Base-by-base conservation (phyloP, 2,329 filamentous ascomycete species). In the Arachnopeziza araneosa region DNA sequence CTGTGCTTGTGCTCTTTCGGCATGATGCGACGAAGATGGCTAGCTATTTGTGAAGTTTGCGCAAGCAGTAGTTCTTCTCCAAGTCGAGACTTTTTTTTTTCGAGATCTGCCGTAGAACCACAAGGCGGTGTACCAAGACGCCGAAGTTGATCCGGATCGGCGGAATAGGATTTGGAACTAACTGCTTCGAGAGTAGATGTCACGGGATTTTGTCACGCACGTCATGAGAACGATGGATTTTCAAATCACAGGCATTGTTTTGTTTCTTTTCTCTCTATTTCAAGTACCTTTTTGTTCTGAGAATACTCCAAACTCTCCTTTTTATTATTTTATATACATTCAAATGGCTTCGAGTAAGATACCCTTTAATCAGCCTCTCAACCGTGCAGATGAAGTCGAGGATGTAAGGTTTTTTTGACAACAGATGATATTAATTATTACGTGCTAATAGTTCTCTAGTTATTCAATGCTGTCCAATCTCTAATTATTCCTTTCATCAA, bases 401-500 rank as follows among this genome's bases (percentile, higher is more conserved):
- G 78, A 80, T 72, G 78, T 78, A 69, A 75, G 77, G 23, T 17
- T 52, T 50, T 30, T 32, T 32, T 57, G 14, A 26, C 9, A n/a
- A 52, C 23, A 22, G 21, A n/a, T n/a, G n/a, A n/a, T 50, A 23
- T 55, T 50, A 52, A 48, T 49, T 10, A 36, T 49, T 22, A 19
- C 14, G 54, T 6, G 36, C n/a, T 44, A n/a, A 52, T n/a, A 22
- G 3, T 55, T 57, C 24, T 24, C 23, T 66, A 92, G 89, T 81
- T 92, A 53, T 80, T 92, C 54, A 78, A 82, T 58, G 83, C 87
- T 2, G 83, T 93, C 54, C 83, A 87, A 73, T 76, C 79, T 9
- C 79, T 91, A 58, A 82, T 93, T 60, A 76, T 91, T 22, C 86
- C 87, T 0, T 92, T 89, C 73, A 85, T 93, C 67, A 80, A 78